Evolutionary conservation across 371 early-diverging fungal genomes (phyloP).

Genomic region (Dichotomocladium elegans): DNA sequence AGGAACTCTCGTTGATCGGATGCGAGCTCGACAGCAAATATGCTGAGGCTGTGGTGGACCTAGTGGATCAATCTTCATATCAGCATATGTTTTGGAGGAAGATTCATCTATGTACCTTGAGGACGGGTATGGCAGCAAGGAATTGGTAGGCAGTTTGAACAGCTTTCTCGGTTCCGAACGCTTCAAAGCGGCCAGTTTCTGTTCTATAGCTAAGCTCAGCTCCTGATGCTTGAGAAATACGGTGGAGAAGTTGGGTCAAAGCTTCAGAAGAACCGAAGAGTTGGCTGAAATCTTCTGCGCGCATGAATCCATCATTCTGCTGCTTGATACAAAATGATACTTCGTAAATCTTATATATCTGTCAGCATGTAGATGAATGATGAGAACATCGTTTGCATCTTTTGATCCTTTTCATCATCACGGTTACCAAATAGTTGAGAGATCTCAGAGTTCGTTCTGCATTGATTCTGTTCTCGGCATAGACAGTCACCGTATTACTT

Average conservation of each 20-base stretch:
- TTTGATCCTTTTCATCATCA: no score
- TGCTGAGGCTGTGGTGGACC: constrained; percentile 7
- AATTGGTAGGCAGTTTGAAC: constrained; percentile 7
- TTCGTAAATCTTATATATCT: constrained; percentile 9
- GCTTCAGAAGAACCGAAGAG: constrained; percentile 7
- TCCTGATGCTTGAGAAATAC: constrained; percentile 8
- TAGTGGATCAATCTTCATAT: not conserved
- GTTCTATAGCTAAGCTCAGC: constrained; percentile 9
- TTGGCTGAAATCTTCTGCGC: not conserved
- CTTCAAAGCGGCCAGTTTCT: constrained; percentile 10
- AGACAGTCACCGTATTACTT: constrained; percentile 48
- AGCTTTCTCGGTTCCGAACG: constrained; percentile 4
- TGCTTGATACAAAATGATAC: not conserved
- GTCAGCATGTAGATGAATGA: not conserved
- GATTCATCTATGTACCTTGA: not conserved
- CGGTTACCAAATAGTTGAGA: constrained; percentile 58
- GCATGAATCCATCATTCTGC: not conserved
- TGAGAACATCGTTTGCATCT: not conserved
- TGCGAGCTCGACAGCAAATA: constrained; percentile 53
- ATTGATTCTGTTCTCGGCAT: constrained; percentile 66
- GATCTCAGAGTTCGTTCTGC: constrained; percentile 68
- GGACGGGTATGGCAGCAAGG: constrained; percentile 2
- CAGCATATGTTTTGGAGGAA: not conserved
- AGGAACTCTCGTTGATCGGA: constrained; percentile 80
- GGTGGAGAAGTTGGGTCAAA: constrained; percentile 2